Evolutionary conservation across 1,284 basidiomycete genomes (phyloP), one percentile per base, ranked within the genome.

Genomic region (Sporisorium scitamineum): DNA sequence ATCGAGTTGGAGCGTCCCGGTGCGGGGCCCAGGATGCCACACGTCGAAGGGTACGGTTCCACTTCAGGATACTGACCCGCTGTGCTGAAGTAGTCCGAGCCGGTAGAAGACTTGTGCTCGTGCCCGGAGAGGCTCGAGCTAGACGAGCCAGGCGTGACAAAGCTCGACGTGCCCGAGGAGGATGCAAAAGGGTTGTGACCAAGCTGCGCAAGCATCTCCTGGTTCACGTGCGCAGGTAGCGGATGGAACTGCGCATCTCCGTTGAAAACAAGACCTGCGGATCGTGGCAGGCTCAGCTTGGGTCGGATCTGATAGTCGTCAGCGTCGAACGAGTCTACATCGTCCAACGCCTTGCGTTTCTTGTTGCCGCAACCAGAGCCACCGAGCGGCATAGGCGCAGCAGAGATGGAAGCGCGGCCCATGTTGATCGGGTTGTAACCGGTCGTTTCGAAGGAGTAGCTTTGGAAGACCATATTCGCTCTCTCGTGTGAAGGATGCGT

Each of bases 241-340:
- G 79, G 79, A 22, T 78, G 78, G 42, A 81, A 81, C 48, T 74
- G 66, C 20, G 75, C 71, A 18, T 69, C 61, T 0, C 55, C 69
- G 31, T 76, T 69, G 39, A 69, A 66, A 7, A 63, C 53, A n/a
- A 71, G 31, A 14, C 65, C 65, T 2, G 66, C 45, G 2, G 65
- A 65, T 11, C 74, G 61, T 7, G 70, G 70, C 47, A 76, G 34
- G 41, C 56, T 60, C 14, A 76, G 63, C 56, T 72, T 72, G 7
- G 69, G 66, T 27, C 73, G 68, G 16, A 53, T 32, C 24, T 54
- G 55, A 10, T 59, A 61, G 31, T 61, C 57, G n/a, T 24, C 57
- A 26, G 18, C 32, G n/a, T 31, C 51, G 54, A 26, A 54, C n/a
- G 56, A 42, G 29, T 69, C 61, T n/a, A 57, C 16, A 2, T 76